Evolutionary conservation across 345 rosid species (phyloP), one percentile per base, ranked within the genome.

Genomic region (Pistacia vera): DNA sequence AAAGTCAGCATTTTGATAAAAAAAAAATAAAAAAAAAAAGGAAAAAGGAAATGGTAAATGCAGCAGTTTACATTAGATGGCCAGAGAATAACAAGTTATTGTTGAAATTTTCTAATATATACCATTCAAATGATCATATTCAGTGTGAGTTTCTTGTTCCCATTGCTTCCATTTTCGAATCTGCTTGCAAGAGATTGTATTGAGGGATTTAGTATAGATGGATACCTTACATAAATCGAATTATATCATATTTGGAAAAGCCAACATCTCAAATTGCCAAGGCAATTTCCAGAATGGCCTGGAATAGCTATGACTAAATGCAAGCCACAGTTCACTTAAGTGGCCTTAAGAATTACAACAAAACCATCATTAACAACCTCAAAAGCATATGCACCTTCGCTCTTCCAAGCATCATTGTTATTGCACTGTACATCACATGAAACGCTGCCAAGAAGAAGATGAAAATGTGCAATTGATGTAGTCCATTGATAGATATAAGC

Each of bases 381-480:
- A 18, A 48, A 81, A 38, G 33, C n/a, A 28, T 10, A 68, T 63
- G 52, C 66, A 93, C 99, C 97, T 96, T 93, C 63, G 90, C 77
- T 85, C 92, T 85, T 81, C 99, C 99, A 22, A 96, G 97, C 83
- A 80, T 85, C 99, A 94, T 97, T 6, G 93, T 92, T 28, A 85
- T 59, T 20, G 89, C 93, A 76, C 99, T 89, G 64, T 92, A 90
- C 17, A 86, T 38, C 51, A 94, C 97, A 78, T 97, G 99, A 78
- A 97, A 94, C 80, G 89, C 94, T 58, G 99, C 98, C 75, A 94
- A 87, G 80, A 97, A 97, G 88, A 94, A 97, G 6, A 94, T 90
- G 84, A 92, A 94, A 64, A 94, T 97, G 79, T 94, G 98, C 76
- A 97, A 66, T 81, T 97, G 99, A 82, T 94, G 99, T 78, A 97